Evolutionary conservation across 148 eudicot species (phyloP).

Genomic region (Nepenthes mirabilis): DNA sequence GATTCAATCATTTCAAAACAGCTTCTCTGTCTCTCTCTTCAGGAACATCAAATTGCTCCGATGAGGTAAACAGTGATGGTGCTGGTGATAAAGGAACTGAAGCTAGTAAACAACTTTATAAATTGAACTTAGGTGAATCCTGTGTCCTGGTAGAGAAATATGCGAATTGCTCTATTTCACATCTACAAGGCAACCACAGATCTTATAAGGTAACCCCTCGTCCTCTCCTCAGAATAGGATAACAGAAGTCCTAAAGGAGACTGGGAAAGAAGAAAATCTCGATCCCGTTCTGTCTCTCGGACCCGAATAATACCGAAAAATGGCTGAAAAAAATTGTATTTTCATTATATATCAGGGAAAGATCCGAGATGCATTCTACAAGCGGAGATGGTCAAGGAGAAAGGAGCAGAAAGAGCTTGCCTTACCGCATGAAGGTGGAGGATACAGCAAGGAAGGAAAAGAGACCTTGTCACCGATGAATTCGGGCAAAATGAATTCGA

Average conservation of each 20-base stretch:
- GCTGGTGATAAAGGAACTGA: background rate
- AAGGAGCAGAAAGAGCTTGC: background rate
- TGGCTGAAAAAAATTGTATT: background rate
- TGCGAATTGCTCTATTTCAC: constrained; percentile 3
- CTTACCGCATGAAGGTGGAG: background rate
- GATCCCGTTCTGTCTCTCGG: no score
- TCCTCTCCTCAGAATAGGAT: background rate
- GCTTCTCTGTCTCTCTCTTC: background rate
- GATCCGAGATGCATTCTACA: background rate
- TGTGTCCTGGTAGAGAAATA: constrained; percentile 19
- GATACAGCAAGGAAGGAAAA: background rate
- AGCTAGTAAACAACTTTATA: background rate
- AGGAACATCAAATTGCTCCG: background rate
- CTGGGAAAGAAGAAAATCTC: background rate
- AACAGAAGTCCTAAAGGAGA: no score
- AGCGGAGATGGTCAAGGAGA: background rate
- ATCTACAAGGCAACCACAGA: constrained; percentile 2
- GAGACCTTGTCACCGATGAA: background rate
- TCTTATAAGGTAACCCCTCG: constrained; percentile 17
- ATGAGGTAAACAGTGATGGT: constrained; percentile 15
- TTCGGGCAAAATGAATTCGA: constrained; percentile 1
- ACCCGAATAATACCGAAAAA: background rate
- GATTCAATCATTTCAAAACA: no score
- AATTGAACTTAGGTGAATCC: constrained; percentile 13
- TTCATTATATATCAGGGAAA: background rate